phyloP scores from a whole-genome alignment of 208 protist species.

The Trichomonas gallinae region DNA sequence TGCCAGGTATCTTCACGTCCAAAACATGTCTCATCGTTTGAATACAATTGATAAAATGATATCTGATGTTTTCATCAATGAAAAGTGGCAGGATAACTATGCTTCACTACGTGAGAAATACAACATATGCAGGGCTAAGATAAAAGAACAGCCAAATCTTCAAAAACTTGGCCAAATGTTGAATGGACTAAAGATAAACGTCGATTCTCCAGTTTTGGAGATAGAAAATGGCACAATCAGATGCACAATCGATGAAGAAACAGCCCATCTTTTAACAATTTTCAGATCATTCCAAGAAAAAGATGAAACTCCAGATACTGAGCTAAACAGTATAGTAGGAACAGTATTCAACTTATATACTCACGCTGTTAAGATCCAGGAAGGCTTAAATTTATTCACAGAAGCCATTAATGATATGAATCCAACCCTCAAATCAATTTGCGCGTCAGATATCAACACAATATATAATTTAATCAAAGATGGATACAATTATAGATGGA shows the following conservation, averaged over 20 bases:
- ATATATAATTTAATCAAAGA: not conserved
- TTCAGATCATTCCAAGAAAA: not conserved
- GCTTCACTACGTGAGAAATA: not conserved
- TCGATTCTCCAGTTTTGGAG: not conserved
- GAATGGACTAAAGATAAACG: not conserved
- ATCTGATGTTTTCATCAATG: not conserved
- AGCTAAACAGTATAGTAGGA: too few relatives aligned
- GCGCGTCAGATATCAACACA: not conserved
- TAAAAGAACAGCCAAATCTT: not conserved
- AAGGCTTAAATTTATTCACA: not conserved
- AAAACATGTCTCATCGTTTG: not conserved
- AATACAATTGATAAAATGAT: not conserved
- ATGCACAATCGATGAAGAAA: not conserved
- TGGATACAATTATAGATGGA: not conserved
- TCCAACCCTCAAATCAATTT: not conserved
- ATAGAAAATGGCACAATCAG: not conserved
- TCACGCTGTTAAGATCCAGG: not conserved
- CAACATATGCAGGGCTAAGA: not conserved
- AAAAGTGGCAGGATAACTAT: not conserved
- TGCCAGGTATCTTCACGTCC: not conserved
- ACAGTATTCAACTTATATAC: not conserved
- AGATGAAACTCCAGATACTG: not conserved
- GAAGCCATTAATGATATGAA: not conserved
- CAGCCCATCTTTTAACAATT: not conserved
- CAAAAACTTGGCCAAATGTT: not conserved